A percentile compares a stretch with the other conserved stretches of the same genome.
Evolutionary conservation across 345 rosid species (phyloP).

Genomic region (Citropsis articulata): DNA sequence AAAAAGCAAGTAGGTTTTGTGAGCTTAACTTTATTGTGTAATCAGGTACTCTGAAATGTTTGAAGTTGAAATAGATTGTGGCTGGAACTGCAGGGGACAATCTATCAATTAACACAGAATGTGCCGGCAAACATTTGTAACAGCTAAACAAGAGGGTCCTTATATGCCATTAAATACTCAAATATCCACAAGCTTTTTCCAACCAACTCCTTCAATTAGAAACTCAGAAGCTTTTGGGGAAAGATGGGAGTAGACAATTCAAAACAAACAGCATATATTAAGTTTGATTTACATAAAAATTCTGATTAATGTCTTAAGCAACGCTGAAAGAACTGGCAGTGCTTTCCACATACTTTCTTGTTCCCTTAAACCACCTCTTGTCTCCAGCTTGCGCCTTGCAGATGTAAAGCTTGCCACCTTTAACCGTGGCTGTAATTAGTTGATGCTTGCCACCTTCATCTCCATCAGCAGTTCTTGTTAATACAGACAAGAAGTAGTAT

Average conservation of each 20-base stretch:
- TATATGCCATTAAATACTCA: not conserved
- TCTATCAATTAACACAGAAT: not conserved
- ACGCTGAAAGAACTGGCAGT: slow-evolving; percentile 69
- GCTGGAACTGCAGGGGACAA: not conserved
- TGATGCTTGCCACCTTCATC: slow-evolving; percentile 98
- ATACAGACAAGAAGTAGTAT: slow-evolving; percentile 62
- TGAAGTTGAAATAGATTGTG: not conserved
- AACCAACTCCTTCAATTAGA: slow-evolving; percentile 19
- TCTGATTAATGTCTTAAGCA: slow-evolving; percentile 41
- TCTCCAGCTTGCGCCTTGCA: slow-evolving; percentile 98
- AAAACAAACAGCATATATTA: slow-evolving; percentile 16
- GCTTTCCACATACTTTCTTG: slow-evolving; percentile 70
- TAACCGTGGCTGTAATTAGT: slow-evolving; percentile 65
- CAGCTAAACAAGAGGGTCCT: slow-evolving; percentile 7
- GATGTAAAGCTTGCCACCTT: slow-evolving; percentile 73
- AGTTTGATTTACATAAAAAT: slow-evolving; percentile 32
- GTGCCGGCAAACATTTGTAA: not conserved
- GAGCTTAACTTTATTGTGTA: not conserved
- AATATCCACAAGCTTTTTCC: slow-evolving; percentile 13
- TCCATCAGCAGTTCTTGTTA: slow-evolving; percentile 98
- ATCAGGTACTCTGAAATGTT: not conserved
- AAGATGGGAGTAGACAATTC: slow-evolving; percentile 4
- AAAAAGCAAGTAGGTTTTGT: not conserved
- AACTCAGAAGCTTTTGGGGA: not conserved
- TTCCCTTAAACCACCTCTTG: slow-evolving; percentile 99